Percentiles rank a stretch among this genome's conserved stretches.
Conservation (phyloP, 345 rosid genomes). For the Barbarea vulgaris region DNA sequence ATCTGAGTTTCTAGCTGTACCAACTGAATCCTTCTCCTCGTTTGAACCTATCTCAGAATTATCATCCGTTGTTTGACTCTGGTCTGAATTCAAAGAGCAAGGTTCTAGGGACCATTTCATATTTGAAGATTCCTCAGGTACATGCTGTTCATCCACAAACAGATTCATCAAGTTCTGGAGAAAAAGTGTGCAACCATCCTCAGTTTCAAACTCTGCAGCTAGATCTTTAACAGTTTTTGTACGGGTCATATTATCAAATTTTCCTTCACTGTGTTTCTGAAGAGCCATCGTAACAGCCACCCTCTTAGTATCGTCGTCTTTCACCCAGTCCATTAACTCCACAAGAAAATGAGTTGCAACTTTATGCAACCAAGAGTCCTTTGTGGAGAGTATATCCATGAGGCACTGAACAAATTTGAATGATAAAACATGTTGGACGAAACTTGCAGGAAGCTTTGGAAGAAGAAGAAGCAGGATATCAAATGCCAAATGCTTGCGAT, state of each 20-base stretch:
- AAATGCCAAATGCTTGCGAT: constrained; percentile 89
- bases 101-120: constrained; percentile 46
- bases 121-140: constrained; percentile 72
- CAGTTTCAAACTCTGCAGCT: constrained; percentile 78
- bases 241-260: constrained; percentile 70
- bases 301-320: constrained; percentile 77
- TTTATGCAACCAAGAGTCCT: constrained; percentile 88
- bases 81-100: constrained; percentile 61
- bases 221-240: constrained; percentile 80
- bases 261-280: constrained; percentile 91
- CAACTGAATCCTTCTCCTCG: constrained; percentile 76
- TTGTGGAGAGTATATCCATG: constrained; percentile 85
- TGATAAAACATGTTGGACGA: constrained; percentile 63
- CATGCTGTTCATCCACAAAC: constrained; percentile 81
- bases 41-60: constrained; percentile 83
- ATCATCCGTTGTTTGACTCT: constrained; percentile 99
- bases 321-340: constrained; percentile 73
- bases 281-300: constrained; percentile 78
- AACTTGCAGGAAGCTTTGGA: constrained; percentile 79
- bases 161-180: constrained; percentile 71
- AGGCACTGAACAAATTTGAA: constrained; percentile 86
- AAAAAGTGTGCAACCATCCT: constrained; percentile 77
- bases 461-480: constrained; percentile 79
- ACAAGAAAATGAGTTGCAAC: constrained; percentile 76
- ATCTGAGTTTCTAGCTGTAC: constrained; percentile 61